These are phyloP conservation scores for Lunularia cruciata DNA, from an alignment of 225 moss, liverwort and hornwort genomes.

Conservation along the genomic window DNA sequence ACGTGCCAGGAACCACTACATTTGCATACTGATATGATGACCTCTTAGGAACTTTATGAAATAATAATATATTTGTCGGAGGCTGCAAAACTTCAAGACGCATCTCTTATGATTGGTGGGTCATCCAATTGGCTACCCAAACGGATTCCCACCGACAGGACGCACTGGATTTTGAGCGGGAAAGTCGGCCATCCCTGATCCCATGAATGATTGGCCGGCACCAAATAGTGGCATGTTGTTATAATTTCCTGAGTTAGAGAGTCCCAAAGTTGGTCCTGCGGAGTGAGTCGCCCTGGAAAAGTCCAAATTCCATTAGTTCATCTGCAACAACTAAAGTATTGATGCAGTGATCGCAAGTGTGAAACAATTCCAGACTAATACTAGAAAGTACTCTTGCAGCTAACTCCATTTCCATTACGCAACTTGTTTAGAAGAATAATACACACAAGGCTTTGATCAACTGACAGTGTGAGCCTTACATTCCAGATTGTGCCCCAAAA, in stretches of 20 bases:
- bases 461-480: neutral
- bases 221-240: slow-evolving; percentile 34
- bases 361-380: too few relatives aligned
- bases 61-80: slow-evolving; percentile 10
- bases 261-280: slow-evolving; percentile 26
- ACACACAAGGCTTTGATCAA: neutral
- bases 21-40: slow-evolving; percentile 12
- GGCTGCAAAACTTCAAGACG: slow-evolving; percentile 37
- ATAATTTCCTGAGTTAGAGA: slow-evolving; percentile 30
- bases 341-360: too few relatives aligned
- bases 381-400: too few relatives aligned
- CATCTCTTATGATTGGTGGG: slow-evolving; percentile 14
- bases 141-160: slow-evolving; percentile 46
- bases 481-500: slow-evolving; percentile 18
- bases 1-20: slow-evolving; percentile 15
- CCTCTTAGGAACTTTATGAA: slow-evolving; percentile 16
- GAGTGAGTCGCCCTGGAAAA: slow-evolving; percentile 31
- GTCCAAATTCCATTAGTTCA: too few relatives aligned
- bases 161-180: slow-evolving; percentile 33
- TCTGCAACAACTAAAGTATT: too few relatives aligned
- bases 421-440: neutral
- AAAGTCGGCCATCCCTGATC: slow-evolving; percentile 36
- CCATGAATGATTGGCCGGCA: slow-evolving; percentile 29
- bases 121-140: slow-evolving; percentile 35
- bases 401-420: neutral